phyloP scores from a whole-genome alignment of 352 stramenopile genomes.

The Globisporangium solare region DNA sequence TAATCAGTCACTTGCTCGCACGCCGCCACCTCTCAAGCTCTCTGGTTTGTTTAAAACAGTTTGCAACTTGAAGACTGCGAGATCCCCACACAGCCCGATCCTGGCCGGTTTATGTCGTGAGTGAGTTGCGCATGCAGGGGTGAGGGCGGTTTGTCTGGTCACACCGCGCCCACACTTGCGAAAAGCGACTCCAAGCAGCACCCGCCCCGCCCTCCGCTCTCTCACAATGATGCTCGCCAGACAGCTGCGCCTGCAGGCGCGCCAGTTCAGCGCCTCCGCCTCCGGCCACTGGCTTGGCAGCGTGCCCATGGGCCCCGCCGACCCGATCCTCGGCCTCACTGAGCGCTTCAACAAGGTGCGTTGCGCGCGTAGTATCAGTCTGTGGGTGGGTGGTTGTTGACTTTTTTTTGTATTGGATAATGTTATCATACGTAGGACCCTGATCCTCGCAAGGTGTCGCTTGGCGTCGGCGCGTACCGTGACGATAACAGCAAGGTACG shows the following conservation, averaged over 20 bases:
- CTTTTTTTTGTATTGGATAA: conserved; percentile 21
- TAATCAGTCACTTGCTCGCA: not conserved
- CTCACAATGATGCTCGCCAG: conserved; percentile 28
- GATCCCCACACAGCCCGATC: not conserved
- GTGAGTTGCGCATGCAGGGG: not conserved
- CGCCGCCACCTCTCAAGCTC: too few relatives aligned
- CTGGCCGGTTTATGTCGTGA: not conserved
- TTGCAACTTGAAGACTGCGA: not conserved
- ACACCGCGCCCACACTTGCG: conserved; percentile 4
- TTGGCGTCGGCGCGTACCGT: conserved; percentile 99
- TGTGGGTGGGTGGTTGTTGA: conserved; percentile 21
- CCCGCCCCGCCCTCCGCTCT: not conserved
- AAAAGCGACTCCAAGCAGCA: conserved; percentile 15
- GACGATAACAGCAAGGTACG: conserved; percentile 87
- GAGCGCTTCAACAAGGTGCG: conserved; percentile 87
- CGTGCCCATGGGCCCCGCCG: conserved; percentile 92
- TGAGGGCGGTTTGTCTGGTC: not conserved
- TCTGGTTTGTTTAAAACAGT: conserved; percentile 1
- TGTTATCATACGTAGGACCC: conserved; percentile 71
- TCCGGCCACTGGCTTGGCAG: conserved; percentile 62
- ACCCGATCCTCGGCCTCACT: conserved; percentile 96
- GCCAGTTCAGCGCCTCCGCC: conserved; percentile 40
- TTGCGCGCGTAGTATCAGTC: conserved; percentile 8
- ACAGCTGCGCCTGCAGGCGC: conserved; percentile 28
- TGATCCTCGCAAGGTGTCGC: conserved; percentile 93